Percentiles rank a stretch among this genome's conserved stretches.
phyloP scores from a whole-genome alignment of 306 rosid genomes.

The Amphicarpaea edgeworthii region DNA sequence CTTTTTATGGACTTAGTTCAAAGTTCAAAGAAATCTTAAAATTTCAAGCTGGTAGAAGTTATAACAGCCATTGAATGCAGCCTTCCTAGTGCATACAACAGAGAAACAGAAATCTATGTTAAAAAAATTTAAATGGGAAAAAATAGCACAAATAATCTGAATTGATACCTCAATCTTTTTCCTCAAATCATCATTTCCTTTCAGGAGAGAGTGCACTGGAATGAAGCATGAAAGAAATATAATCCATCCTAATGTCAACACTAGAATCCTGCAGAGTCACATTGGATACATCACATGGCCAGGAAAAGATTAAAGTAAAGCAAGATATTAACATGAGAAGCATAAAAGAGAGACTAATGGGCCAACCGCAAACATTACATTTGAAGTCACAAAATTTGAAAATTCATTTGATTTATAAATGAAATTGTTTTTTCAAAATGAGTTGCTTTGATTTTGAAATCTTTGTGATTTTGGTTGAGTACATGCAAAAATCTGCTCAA shows the following conservation, averaged over 20 bases:
- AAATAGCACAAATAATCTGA: conserved; percentile 27
- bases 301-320: conserved; percentile 6
- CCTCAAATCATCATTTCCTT: conserved; percentile 70
- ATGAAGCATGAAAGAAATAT: conserved; percentile 74
- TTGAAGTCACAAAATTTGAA: neutral
- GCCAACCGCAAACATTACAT: neutral
- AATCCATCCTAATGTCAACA: conserved; percentile 83
- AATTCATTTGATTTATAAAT: conserved; percentile 8
- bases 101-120: conserved; percentile 10
- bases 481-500: conserved; percentile 20
- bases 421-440: neutral
- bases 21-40: conserved; percentile 12
- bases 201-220: conserved; percentile 71
- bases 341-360: neutral
- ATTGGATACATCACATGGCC: conserved; percentile 20
- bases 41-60: neutral
- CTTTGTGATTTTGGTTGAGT: neutral
- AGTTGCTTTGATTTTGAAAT: conserved; percentile 9
- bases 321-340: neutral
- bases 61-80: neutral
- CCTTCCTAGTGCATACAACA: conserved; percentile 12
- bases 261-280: conserved; percentile 63
- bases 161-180: conserved; percentile 69
- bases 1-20: conserved; percentile 9
- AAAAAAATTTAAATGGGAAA: neutral